These are phyloP conservation scores for Plectranthus barbatus DNA, from an alignment of 257 asterid species.

Conservation along the genomic window DNA sequence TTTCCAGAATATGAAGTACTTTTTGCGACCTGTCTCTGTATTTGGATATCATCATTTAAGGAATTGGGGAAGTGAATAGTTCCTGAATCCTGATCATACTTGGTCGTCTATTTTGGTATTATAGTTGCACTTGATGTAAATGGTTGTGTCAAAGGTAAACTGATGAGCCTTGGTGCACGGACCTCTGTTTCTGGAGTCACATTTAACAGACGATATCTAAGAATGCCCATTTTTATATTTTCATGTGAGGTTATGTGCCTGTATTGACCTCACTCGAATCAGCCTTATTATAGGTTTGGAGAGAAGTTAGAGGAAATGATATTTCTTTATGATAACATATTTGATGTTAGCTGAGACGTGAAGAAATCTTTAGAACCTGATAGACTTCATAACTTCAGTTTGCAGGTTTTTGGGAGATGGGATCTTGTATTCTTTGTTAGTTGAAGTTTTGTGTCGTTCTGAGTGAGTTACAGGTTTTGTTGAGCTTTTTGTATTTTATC, in stretches of 20 bases:
- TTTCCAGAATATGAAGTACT: neutral
- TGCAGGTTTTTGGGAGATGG: neutral
- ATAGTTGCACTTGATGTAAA: neutral
- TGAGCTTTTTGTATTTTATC: neutral
- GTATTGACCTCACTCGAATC: neutral
- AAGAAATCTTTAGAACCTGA: neutral
- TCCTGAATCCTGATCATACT: neutral
- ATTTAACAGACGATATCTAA: neutral
- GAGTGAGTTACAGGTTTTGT: no score
- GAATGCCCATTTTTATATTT: neutral
- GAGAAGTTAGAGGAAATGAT: constrained; percentile 1
- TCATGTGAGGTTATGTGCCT: neutral
- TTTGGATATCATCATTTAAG: neutral
- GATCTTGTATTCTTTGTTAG: neutral
- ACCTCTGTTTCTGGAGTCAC: neutral
- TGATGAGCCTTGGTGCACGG: neutral
- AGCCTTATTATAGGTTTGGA: neutral
- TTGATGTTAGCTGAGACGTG: neutral
- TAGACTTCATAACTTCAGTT: neutral
- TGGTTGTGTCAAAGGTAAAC: neutral
- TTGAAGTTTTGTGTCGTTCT: no score
- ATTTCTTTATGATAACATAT: neutral
- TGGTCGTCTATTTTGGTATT: neutral
- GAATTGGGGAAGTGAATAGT: neutral
- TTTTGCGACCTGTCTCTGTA: neutral